phyloP scores from a whole-genome alignment of 352 stramenopile species.

The Globisporangium viniferum region DNA sequence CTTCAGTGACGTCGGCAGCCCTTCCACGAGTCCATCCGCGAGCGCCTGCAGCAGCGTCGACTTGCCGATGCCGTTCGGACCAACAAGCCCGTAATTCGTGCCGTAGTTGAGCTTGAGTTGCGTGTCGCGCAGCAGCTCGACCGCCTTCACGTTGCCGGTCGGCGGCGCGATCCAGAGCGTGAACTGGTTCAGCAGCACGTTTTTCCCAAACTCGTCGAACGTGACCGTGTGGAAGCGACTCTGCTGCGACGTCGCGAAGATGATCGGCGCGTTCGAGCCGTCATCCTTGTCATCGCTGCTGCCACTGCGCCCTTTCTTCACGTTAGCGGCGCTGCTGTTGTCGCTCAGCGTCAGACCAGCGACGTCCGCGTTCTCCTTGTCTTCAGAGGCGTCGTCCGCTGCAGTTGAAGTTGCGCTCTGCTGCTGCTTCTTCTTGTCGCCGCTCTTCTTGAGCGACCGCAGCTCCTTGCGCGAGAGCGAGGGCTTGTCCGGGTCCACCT shows the following conservation, averaged over 20 bases:
- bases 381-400: neutral
- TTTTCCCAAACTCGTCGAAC: slow-evolving; percentile 59
- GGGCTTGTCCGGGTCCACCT: slow-evolving; percentile 14
- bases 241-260: slow-evolving; percentile 46
- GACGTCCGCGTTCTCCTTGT: neutral
- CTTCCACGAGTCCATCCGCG: slow-evolving; percentile 78
- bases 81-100: slow-evolving; percentile 81
- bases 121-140: slow-evolving; percentile 65
- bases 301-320: neutral
- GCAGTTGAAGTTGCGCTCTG: neutral
- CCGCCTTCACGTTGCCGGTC: slow-evolving; percentile 10
- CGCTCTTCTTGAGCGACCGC: slow-evolving; percentile 29
- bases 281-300: too few species aligned
- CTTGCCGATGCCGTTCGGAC: slow-evolving; percentile 84
- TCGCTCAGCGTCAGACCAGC: slow-evolving; percentile 9
- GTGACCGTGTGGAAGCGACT: slow-evolving; percentile 62
- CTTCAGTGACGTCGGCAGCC: slow-evolving; percentile 38
- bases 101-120: slow-evolving; percentile 76
- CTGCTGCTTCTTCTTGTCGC: slow-evolving; percentile 15
- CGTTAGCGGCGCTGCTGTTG: neutral
- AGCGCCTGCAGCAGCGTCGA: slow-evolving; percentile 93
- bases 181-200: slow-evolving; percentile 57
- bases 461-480: slow-evolving; percentile 49
- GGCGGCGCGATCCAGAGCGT: slow-evolving; percentile 35
- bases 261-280: slow-evolving; percentile 3